These are phyloP conservation scores for Cytidiella melzeri DNA, from an alignment of 768 basidiomycete species.

Conservation along the genomic window DNA sequence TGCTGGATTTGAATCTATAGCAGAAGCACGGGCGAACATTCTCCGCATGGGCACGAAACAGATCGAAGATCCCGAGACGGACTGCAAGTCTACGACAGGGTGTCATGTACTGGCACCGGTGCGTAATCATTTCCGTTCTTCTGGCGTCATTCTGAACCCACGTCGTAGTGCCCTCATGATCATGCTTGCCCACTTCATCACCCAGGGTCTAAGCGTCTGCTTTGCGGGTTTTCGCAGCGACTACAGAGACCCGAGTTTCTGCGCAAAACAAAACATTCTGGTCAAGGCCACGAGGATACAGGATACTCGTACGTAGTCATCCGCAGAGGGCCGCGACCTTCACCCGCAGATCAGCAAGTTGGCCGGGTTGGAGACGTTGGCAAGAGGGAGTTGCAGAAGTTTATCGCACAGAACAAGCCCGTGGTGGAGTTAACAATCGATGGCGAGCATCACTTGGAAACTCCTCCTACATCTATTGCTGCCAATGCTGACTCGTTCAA, in stretches of 20 bases:
- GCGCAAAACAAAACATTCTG: slow-evolving; percentile 82
- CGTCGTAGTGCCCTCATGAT: slow-evolving; percentile 82
- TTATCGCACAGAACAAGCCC: slow-evolving; percentile 14
- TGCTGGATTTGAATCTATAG: slow-evolving; percentile 70
- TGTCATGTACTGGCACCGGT: slow-evolving; percentile 89
- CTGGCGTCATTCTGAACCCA: not conserved
- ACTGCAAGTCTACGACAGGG: slow-evolving; percentile 38
- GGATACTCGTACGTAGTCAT: slow-evolving; percentile 90
- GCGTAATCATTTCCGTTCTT: slow-evolving; percentile 24
- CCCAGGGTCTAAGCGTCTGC: slow-evolving; percentile 43
- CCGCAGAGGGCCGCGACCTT: slow-evolving; percentile 68
- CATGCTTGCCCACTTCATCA: slow-evolving; percentile 69
- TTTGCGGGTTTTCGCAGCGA: slow-evolving; percentile 85
- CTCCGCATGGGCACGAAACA: slow-evolving; percentile 59
- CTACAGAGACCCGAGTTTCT: slow-evolving; percentile 83
- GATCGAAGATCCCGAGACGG: slow-evolving; percentile 38
- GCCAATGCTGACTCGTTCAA: not conserved
- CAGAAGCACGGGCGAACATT: slow-evolving; percentile 72
- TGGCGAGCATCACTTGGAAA: slow-evolving; percentile 8
- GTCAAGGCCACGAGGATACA: slow-evolving; percentile 78
- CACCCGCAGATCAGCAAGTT: slow-evolving; percentile 25
- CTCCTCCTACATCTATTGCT: not conserved
- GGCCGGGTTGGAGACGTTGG: slow-evolving; percentile 54
- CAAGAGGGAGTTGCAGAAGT: slow-evolving; percentile 35
- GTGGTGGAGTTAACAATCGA: slow-evolving; percentile 20